Percentiles rank a stretch among this genome's conserved stretches.
These are phyloP conservation scores for Dacryopinax primogenitus DNA, from an alignment of 768 basidiomycete species.

Conservation along the genomic window DNA sequence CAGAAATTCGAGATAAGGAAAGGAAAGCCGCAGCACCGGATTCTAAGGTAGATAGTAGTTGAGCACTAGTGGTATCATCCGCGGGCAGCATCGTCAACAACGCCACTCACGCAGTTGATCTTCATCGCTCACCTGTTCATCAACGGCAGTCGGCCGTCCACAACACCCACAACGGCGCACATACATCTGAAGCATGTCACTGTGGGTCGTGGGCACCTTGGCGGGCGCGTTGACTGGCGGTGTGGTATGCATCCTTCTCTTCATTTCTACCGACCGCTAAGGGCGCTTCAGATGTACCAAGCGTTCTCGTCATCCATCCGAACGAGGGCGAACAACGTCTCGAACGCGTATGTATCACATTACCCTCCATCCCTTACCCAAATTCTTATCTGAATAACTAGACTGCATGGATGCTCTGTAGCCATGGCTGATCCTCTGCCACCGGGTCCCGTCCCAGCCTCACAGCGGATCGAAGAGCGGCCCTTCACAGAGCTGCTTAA, in stretches of 20 bases:
- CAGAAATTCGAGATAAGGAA: background rate
- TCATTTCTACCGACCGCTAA: background rate
- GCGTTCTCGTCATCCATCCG: background rate
- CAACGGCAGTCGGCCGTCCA: background rate
- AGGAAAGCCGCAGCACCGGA: background rate
- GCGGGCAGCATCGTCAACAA: too few relatives aligned
- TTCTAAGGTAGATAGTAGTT: too few relatives aligned
- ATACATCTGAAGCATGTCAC: background rate
- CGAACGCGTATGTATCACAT: background rate
- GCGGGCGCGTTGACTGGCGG: background rate
- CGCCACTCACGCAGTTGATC: too few relatives aligned
- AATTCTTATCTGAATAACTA: background rate
- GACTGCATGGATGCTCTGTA: background rate
- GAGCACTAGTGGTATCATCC: too few relatives aligned
- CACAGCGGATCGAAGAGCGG: background rate
- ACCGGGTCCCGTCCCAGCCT: background rate
- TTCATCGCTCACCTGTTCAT: background rate
- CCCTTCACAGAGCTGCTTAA: constrained; percentile 1
- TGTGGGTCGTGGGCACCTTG: background rate
- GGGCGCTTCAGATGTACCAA: background rate
- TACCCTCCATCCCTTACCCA: background rate
- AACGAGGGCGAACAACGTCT: background rate
- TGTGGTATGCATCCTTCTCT: background rate
- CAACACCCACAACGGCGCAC: background rate
- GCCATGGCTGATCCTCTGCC: background rate